These are phyloP conservation scores for Pinus albicaulis DNA, from an alignment of 75 land plant genomes.

Conservation along the genomic window DNA sequence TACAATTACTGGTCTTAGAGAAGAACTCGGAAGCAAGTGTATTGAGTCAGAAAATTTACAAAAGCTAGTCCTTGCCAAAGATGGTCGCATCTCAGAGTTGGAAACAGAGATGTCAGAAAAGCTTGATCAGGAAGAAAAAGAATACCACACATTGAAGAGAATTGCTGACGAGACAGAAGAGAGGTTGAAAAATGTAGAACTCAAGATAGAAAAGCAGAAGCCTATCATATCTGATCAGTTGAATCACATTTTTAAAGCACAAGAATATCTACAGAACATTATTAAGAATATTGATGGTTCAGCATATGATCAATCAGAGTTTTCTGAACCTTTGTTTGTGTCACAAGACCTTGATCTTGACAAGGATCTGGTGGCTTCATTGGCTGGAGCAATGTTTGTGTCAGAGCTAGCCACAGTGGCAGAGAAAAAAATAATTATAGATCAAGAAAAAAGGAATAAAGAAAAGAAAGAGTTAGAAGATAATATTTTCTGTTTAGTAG, in stretches of 20 bases:
- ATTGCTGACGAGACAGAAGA: constrained; percentile 25
- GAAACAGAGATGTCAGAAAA: constrained; percentile 43
- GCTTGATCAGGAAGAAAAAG: constrained; percentile 11
- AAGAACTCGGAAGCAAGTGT: constrained; percentile 57
- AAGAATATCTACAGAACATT: constrained; percentile 40
- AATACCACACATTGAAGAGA: constrained; percentile 17
- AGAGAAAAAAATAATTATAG: constrained; percentile 40
- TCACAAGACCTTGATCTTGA: constrained; percentile 45
- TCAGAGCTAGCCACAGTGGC: constrained; percentile 42
- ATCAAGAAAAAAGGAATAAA: constrained; percentile 38
- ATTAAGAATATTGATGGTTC: constrained; percentile 36
- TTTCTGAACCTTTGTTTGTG: constrained; percentile 51
- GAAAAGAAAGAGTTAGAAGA: constrained; percentile 52
- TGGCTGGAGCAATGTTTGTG: constrained; percentile 54
- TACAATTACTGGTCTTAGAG: constrained; percentile 56
- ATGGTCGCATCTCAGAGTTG: constrained; percentile 41
- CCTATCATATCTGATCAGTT: constrained; percentile 57
- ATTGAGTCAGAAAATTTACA: constrained; percentile 44
- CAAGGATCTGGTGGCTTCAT: constrained; percentile 53
- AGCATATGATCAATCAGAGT: constrained; percentile 37
- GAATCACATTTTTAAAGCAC: constrained; percentile 41
- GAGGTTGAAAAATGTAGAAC: constrained; percentile 37
- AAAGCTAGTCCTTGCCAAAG: constrained; percentile 43
- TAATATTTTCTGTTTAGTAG: constrained; percentile 43
- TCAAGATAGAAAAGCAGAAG: constrained; percentile 47